Conservation (phyloP, 352 stramenopile species). For the Pythium dissimile region DNA sequence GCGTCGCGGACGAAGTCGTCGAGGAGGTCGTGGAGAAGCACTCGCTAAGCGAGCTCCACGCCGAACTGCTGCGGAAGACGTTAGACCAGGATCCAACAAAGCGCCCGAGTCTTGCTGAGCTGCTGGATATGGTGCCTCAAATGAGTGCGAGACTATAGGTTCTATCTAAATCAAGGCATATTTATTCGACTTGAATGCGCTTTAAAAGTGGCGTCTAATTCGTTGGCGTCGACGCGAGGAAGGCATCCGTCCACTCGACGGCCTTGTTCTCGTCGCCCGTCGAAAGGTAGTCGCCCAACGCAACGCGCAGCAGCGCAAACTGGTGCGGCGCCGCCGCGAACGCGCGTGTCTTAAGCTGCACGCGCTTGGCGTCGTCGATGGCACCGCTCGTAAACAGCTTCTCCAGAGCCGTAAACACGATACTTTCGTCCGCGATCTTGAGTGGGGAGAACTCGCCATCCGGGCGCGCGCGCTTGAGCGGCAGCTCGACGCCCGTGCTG, state of each 20-base stretch:
- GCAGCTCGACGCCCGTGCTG: slow-evolving; percentile 87
- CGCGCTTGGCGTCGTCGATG: slow-evolving; percentile 47
- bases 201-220: slow-evolving; percentile 9
- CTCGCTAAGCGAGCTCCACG: slow-evolving; percentile 18
- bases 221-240: slow-evolving; percentile 35
- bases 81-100: slow-evolving; percentile 39
- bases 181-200: slow-evolving; percentile 3
- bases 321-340: slow-evolving; percentile 54
- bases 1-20: slow-evolving; percentile 62
- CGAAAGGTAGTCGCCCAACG: slow-evolving; percentile 37
- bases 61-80: slow-evolving; percentile 36
- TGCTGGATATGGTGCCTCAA: slow-evolving; percentile 35
- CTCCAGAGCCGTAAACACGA: slow-evolving; percentile 41
- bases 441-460: slow-evolving; percentile 4
- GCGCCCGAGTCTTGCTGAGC: slow-evolving; percentile 36
- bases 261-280: slow-evolving; percentile 40
- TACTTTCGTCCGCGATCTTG: slow-evolving; percentile 8
- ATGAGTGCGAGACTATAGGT: slow-evolving; percentile 47
- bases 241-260: slow-evolving; percentile 69
- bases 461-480: slow-evolving; percentile 46
- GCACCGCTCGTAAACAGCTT: slow-evolving; percentile 41
- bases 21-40: slow-evolving; percentile 22
- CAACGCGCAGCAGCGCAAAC: slow-evolving; percentile 50
- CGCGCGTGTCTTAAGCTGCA: slow-evolving; percentile 49
- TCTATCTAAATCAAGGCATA: slow-evolving; percentile 28